Conservation (phyloP, 257 asterid species). For the Plantago ovata region DNA sequence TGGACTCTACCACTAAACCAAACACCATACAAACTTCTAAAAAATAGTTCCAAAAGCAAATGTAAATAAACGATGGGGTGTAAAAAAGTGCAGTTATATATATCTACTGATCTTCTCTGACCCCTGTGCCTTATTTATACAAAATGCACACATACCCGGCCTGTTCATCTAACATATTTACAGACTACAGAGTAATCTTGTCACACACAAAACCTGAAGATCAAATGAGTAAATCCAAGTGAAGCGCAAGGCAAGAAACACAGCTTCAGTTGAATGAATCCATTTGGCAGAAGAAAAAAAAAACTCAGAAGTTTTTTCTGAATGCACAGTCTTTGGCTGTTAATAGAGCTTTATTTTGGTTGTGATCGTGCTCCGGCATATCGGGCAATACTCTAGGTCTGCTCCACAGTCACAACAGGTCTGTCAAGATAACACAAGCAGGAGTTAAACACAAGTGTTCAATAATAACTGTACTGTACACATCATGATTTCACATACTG, state of each 20-base stretch:
- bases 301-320: conserved; percentile 15
- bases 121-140: neutral
- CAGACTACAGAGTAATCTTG: conserved; percentile 9
- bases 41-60: too few species aligned
- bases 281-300: too few species aligned
- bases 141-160: neutral
- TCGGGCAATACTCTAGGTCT: conserved; percentile 46
- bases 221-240: neutral
- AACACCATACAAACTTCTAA: too few species aligned
- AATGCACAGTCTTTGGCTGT: conserved; percentile 16
- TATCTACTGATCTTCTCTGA: too few species aligned
- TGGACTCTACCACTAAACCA: too few species aligned
- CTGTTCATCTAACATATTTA: conserved; percentile 14
- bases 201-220: conserved; percentile 8
- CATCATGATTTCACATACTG: neutral
- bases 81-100: too few species aligned
- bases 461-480: neutral
- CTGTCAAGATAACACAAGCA: conserved; percentile 26
- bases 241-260: neutral
- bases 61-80: too few species aligned
- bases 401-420: conserved; percentile 58
- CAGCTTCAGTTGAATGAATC: neutral
- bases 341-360: conserved; percentile 56
- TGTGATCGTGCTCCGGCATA: conserved; percentile 46
- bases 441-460: neutral